Evolutionary conservation across 306 rosid genomes (phyloP), one percentile per base, ranked within the genome.

Genomic region (Abrus precatorius): DNA sequence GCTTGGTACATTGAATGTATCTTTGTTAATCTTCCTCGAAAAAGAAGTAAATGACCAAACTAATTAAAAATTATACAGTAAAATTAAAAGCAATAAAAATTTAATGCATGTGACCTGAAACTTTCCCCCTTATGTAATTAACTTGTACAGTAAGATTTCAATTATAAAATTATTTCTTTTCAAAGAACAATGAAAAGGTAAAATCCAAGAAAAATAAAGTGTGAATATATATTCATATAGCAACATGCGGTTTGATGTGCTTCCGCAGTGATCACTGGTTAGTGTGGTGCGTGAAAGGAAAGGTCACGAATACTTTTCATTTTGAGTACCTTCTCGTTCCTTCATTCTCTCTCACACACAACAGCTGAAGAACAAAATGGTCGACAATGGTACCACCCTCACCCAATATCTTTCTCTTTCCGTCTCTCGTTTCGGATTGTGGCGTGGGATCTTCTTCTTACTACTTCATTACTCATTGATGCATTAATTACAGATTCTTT

Each of bases 401-500:
- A 9, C 43, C 40, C 75, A 14, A 13, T 43, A 75, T 53, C 75
- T 36, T 12, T 76, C 43, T 75, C 72, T 43, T 6, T 54, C n/a
- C 29, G 45, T 44, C 53, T 29, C 6, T 57, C 30, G 45, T 2
- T 73, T 79, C 12, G 14, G 50, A 52, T 77, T 70, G 1, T 20
- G 55, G 30, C 28, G 56, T 63, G n/a, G 7, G 59, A 68, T 64
- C 67, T 59, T 43, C 10, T 47, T 20, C 20, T 20, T 20, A 20
- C 20, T 20, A 0, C 47, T 33, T 29, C 27, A 14, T 36, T 57
- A 30, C 28, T 78, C 1, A 34, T 12, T 69, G 53, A 27, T 74
- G 56, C 36, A 0, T 64, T 66, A 78, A 52, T 69, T 72, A 49
- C 36, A 95, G 99, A 78, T 77, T 86, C 90, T 43, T 88, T 89